Conservation (phyloP, 805 yeast genomes). For the Suhomyces tanzawaensis region DNA sequence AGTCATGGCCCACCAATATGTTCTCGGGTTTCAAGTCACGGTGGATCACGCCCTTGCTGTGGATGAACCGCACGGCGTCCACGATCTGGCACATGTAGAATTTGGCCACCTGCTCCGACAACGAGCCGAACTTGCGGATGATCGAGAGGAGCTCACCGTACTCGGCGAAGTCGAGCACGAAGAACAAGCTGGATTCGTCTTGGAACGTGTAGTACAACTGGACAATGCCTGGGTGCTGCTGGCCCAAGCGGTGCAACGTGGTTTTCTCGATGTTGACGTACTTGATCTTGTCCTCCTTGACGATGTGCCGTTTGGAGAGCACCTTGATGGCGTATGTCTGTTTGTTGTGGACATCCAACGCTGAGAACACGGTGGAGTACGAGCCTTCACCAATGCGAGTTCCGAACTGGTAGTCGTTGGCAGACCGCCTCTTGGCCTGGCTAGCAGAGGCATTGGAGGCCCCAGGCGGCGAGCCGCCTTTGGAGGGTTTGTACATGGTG, state of each 20-base stretch:
- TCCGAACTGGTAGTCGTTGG: constrained; percentile 86
- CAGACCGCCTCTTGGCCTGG: constrained; percentile 43
- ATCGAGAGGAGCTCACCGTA: constrained; percentile 89
- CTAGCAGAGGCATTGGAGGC: constrained; percentile 1
- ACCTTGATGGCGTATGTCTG: constrained; percentile 88
- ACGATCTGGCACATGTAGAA: constrained; percentile 84
- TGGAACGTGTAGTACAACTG: constrained; percentile 92
- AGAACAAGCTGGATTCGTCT: constrained; percentile 81
- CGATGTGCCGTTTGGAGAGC: constrained; percentile 87
- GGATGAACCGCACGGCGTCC: constrained; percentile 90
- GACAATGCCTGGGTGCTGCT: constrained; percentile 89
- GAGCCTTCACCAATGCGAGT: constrained; percentile 93
- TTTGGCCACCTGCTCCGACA: constrained; percentile 69
- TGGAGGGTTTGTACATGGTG: neutral
- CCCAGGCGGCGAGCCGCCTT: neutral
- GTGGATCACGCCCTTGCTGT: constrained; percentile 85
- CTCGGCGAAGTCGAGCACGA: constrained; percentile 90
- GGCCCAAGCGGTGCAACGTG: constrained; percentile 81
- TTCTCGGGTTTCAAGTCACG: constrained; percentile 95
- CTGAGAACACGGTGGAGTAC: constrained; percentile 89
- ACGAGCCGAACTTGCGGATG: constrained; percentile 72
- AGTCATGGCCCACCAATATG: constrained; percentile 77
- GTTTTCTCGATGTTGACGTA: constrained; percentile 95
- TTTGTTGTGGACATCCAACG: constrained; percentile 70
- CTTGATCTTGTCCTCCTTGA: constrained; percentile 89